Percentiles rank a stretch among this genome's conserved stretches.
Conservation (phyloP, 805 yeast species). For the Brettanomyces anomalus region DNA sequence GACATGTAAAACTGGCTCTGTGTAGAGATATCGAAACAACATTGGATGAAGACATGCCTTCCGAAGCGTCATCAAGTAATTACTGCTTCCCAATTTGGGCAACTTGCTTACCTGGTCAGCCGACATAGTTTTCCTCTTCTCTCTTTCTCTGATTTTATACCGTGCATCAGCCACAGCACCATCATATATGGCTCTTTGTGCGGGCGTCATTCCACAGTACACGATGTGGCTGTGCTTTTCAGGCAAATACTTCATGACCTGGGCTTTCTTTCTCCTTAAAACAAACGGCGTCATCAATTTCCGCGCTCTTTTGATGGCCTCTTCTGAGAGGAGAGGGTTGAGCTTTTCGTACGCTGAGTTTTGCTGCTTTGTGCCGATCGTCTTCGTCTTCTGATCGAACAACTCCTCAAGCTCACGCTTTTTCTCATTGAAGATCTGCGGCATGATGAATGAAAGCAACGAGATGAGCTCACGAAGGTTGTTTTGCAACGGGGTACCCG, state of each 20-base stretch:
- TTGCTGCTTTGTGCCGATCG: constrained; percentile 32
- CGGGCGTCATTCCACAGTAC: constrained; percentile 52
- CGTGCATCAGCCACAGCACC: constrained; percentile 42
- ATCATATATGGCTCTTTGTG: constrained; percentile 53
- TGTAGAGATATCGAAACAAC: constrained; percentile 60
- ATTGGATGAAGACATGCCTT: constrained; percentile 93
- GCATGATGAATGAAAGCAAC: constrained; percentile 82
- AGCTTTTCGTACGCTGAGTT: constrained; percentile 32
- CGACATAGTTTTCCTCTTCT: constrained; percentile 29
- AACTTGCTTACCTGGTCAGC: constrained; percentile 26
- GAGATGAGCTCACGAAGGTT: constrained; percentile 87
- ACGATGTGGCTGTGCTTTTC: constrained; percentile 56
- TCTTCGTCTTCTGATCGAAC: constrained; percentile 80
- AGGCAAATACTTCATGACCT: constrained; percentile 86
- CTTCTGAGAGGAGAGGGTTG: constrained; percentile 79
- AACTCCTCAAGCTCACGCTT: constrained; percentile 73
- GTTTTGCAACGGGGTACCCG: constrained; percentile 97
- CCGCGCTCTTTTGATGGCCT: constrained; percentile 88
- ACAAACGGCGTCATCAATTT: constrained; percentile 99
- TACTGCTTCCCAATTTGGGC: constrained; percentile 31
- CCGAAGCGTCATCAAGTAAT: constrained; percentile 79
- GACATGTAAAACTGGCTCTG: constrained; percentile 40
- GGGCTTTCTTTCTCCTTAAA: constrained; percentile 82
- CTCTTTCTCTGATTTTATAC: constrained; percentile 33
- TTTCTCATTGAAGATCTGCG: constrained; percentile 69